Evolutionary conservation across 768 basidiomycete species (phyloP), one percentile per base, ranked within the genome.

Genomic region (Lactifluus hygrophoroides): DNA sequence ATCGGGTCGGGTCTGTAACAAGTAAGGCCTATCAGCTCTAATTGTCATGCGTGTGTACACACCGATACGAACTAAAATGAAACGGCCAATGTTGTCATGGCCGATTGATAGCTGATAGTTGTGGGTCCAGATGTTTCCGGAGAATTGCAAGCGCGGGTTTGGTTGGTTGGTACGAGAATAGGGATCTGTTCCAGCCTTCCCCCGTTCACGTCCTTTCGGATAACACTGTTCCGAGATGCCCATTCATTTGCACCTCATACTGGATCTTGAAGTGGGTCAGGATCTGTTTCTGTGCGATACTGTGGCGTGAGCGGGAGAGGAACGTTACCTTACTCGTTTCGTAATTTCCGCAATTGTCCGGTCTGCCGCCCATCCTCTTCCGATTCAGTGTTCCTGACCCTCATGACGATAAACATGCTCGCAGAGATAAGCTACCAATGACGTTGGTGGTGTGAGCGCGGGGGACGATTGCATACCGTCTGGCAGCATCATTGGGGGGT

Each of bases 381-480:
- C 19, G 19, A 3, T 56, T 4, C 30, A 17, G 46, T n/a, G n/a
- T 56, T 49, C 55, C 55, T 56, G 55, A n/a, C 32, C 30, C 38
- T 19, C 14, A 34, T 56, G 30, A 34, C 23, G 55, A 56, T 49
- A 38, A 23, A 42, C 47, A 28, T 46, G 28, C 21, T 25, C 5
- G 27, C 3, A 42, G 38, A 40, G 55, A 56, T 56, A 56, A 49
- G 55, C 32, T n/a, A 32, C 2, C 40, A 25, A 56, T 56, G 55
- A 56, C 47, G 55, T 55, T 28, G 7, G 47, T 32, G 11, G 54
- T 23, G 9, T 13, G 44, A 23, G 17, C 14, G 17, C 23, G 8
- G 25, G 53, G 17, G 46, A 10, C 3, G 42, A 34, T 45, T 38
- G 45, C 37, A 45, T 37, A 30, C 46, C 21, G n/a, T 42, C n/a